Conservation (phyloP, 2,329 filamentous ascomycete genomes). For the Exophiala spinifera region DNA sequence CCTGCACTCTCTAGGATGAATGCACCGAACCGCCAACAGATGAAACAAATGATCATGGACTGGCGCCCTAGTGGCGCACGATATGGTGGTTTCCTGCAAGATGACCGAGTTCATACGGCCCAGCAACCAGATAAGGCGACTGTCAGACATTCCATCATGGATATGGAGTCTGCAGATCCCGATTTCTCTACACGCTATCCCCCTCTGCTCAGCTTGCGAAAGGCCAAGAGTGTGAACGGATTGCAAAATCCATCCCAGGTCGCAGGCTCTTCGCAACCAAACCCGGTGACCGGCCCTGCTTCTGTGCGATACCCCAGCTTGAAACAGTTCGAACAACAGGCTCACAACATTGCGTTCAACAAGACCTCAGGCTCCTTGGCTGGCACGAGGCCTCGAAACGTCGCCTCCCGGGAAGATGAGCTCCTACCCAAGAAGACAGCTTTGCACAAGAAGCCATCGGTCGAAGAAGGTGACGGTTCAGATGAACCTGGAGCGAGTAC, state of each 20-base stretch:
- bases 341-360: not conserved
- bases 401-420: not conserved
- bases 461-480: slow-evolving; percentile 10
- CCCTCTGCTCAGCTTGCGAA: slow-evolving; percentile 32
- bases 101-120: not conserved
- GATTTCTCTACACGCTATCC: slow-evolving; percentile 37
- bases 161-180: slow-evolving; percentile 33
- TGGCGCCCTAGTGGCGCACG: no score
- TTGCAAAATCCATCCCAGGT: slow-evolving; percentile 5
- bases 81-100: no score
- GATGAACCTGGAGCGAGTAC: not conserved
- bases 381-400: not conserved
- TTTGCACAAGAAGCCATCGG: slow-evolving; percentile 14
- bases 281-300: slow-evolving; percentile 9
- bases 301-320: slow-evolving; percentile 24
- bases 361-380: not conserved
- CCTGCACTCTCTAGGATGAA: not conserved
- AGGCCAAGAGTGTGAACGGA: slow-evolving; percentile 20
- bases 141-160: slow-evolving; percentile 29
- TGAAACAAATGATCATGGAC: not conserved
- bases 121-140: not conserved
- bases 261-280: not conserved
- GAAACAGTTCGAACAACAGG: slow-evolving; percentile 19
- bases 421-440: slow-evolving; percentile 3
- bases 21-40: not conserved